Conservation (phyloP, 345 rosid species). For the Eucalyptus camaldulensis region DNA sequence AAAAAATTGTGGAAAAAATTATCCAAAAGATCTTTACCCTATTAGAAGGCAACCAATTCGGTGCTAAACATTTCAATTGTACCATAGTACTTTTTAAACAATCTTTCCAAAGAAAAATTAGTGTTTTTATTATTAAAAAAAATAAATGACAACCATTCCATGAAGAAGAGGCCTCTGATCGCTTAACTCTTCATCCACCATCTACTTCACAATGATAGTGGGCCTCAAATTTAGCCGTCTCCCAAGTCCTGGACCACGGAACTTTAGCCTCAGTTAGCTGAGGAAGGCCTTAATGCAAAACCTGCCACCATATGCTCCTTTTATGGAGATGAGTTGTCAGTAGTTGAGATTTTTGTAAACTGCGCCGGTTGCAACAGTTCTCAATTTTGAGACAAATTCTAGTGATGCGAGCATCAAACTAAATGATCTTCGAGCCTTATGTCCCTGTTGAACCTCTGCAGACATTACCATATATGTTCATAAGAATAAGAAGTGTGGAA, state of each 20-base stretch:
- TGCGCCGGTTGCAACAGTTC: neutral
- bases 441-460: neutral
- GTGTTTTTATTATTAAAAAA: neutral
- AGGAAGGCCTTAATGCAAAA: neutral
- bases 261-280: neutral
- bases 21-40: too few species aligned
- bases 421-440: neutral
- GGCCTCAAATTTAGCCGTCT: neutral
- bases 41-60: too few species aligned
- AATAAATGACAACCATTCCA: neutral
- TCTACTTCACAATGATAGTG: neutral
- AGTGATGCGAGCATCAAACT: neutral
- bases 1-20: accelerated
- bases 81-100: accelerated
- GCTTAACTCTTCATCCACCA: neutral
- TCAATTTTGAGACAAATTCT: neutral
- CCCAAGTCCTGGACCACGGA: neutral
- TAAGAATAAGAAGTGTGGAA: neutral
- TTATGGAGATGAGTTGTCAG: neutral
- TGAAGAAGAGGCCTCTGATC: neutral
- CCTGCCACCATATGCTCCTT: neutral
- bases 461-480: neutral
- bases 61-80: too few species aligned
- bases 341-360: neutral
- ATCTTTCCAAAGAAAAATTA: too few species aligned